Evolutionary conservation across 1,139 yeast species (phyloP).

Genomic region (Yamadazyma mexicana): DNA sequence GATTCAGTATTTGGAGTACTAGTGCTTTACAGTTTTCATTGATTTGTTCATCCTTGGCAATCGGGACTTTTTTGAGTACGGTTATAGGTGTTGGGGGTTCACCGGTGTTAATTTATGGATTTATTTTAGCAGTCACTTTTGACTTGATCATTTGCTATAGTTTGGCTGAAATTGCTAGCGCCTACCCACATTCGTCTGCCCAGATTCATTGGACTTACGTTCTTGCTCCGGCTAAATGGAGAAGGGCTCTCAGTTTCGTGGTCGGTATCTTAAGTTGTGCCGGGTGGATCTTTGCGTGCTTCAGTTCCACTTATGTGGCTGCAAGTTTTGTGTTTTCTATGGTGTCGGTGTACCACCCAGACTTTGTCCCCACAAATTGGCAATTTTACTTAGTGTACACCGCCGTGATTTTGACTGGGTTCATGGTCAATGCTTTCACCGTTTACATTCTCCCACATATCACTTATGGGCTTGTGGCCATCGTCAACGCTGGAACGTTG

Average conservation of each 20-base stretch:
- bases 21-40: conserved; percentile 24
- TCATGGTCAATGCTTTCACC: conserved; percentile 21
- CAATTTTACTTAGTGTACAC: conserved; percentile 24
- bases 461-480: conserved; percentile 19
- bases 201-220: conserved; percentile 32
- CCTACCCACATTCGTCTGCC: conserved; percentile 30
- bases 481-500: conserved; percentile 26
- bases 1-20: conserved; percentile 25
- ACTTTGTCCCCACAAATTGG: conserved; percentile 23
- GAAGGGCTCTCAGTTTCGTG: conserved; percentile 31
- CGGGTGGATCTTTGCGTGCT: conserved; percentile 48
- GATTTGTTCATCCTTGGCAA: conserved; percentile 27
- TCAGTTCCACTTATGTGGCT: conserved; percentile 33
- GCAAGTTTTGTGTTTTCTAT: conserved; percentile 43
- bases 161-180: conserved; percentile 28
- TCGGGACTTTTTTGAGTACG: conserved; percentile 25
- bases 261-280: conserved; percentile 54
- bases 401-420: conserved; percentile 18
- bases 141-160: conserved; percentile 24
- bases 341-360: conserved; percentile 31
- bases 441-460: conserved; percentile 20
- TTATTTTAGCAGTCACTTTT: conserved; percentile 20
- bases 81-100: conserved; percentile 30
- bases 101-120: conserved; percentile 25
- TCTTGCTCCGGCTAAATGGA: conserved; percentile 21